These are phyloP conservation scores for Tricholoma sp. DNA, from an alignment of 768 basidiomycete species.

Conservation along the genomic window DNA sequence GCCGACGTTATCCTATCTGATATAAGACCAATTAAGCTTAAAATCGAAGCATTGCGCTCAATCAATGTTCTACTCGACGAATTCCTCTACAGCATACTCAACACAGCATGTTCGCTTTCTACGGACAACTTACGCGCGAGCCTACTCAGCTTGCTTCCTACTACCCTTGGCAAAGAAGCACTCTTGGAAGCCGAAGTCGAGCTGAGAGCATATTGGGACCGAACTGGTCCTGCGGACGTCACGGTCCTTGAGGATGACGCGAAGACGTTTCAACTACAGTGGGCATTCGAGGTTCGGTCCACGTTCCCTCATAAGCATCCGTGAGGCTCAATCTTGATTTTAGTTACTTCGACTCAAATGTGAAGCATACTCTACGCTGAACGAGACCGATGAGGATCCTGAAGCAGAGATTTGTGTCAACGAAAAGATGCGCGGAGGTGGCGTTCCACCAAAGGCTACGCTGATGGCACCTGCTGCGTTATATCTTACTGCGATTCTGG, in stretches of 20 bases:
- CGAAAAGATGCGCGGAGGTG: conserved; percentile 52
- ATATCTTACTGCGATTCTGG: conserved; percentile 89
- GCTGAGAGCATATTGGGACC: conserved; percentile 83
- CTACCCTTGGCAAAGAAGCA: conserved; percentile 85
- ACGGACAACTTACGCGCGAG: conserved; percentile 72
- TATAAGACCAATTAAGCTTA: conserved; percentile 85
- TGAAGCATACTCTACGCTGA: conserved; percentile 82
- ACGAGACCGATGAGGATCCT: conserved; percentile 74
- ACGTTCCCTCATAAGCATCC: conserved; percentile 4
- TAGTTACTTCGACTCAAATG: conserved; percentile 81
- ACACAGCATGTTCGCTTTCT: conserved; percentile 57
- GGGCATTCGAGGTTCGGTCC: conserved; percentile 65
- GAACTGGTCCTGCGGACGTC: conserved; percentile 39
- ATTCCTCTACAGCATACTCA: conserved; percentile 69
- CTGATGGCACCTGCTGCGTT: conserved; percentile 78
- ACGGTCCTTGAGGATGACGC: conserved; percentile 43
- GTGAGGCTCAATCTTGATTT: conserved; percentile 6
- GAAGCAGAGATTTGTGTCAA: conserved; percentile 57
- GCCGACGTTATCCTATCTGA: conserved; percentile 92
- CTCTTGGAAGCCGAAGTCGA: conserved; percentile 92
- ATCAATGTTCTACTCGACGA: conserved; percentile 86
- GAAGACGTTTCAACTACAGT: conserved; percentile 62
- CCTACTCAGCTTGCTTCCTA: conserved; percentile 68
- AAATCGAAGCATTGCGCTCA: conserved; percentile 66
- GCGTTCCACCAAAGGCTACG: conserved; percentile 45